Evolutionary conservation across 805 yeast genomes (phyloP), one percentile per base, ranked within the genome.

Genomic region (Sungouiella thailandica): DNA sequence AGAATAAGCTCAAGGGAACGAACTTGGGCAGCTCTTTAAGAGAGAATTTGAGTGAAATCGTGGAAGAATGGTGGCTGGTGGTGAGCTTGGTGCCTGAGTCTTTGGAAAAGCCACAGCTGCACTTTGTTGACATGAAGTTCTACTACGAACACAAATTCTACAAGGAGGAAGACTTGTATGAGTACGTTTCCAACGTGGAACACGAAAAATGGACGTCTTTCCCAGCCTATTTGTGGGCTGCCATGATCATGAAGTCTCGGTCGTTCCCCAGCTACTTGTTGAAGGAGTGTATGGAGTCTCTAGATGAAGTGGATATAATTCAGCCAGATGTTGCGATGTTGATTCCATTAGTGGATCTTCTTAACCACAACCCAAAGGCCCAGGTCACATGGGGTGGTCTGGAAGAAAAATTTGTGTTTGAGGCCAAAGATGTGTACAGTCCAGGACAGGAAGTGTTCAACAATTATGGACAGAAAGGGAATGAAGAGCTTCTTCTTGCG

Each of bases 401-500:
- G 2, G 18, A 27, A 15, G 37, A 29, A 7, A 17, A 9, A 8
- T 71, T 74, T 37, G 50, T 55, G n/a, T 78, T 79, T 43, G 58
- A 54, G 25, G 53, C 74, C 0, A 60, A 64, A 13, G 54, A 63
- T 4, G 36, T 6, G 19, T 32, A 46, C n/a, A 31, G 37, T 3
- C 43, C 40, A 2, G 73, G 72, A 2, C 53, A 58, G 2, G 82
- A 86, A 51, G 41, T 89, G 1, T 84, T 59, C 58, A 88, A 88
- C 53, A 84, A 85, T 56, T 88, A 89, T 56, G 97, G 96, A 2
- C 77, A 83, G 34, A 88, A 87, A 55, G 83, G 93, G 0, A 88
- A 87, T 50, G 94, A 84, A 43, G 95, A 86, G 43, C 57, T 88
- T 17, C 56, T 89, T 5, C 59, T 88, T 45, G 88, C 82, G 1